Percentiles rank a stretch among this genome's conserved stretches.
Evolutionary conservation across 2,329 filamentous ascomycete genomes (phyloP).

Genomic region (Fusarium sp.): DNA sequence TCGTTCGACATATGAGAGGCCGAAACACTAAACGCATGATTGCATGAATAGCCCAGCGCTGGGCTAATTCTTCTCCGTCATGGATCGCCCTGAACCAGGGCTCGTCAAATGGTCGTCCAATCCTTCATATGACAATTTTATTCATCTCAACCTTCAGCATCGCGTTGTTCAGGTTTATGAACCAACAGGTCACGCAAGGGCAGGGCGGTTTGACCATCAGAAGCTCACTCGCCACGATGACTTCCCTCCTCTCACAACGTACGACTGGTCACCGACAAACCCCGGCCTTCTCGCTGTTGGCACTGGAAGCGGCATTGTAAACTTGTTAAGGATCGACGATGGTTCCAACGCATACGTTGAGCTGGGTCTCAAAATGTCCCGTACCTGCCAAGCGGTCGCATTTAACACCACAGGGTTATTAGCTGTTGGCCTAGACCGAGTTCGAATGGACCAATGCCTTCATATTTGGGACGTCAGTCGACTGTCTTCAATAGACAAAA

Average conservation of each 20-base stretch:
- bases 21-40: not conserved
- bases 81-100: slow-evolving; percentile 74
- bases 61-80: slow-evolving; percentile 48
- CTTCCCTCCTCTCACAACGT: slow-evolving; percentile 74
- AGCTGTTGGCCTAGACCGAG: slow-evolving; percentile 84
- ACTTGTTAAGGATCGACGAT: slow-evolving; percentile 80
- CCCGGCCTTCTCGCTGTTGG: slow-evolving; percentile 81
- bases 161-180: slow-evolving; percentile 75
- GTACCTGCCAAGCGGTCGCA: slow-evolving; percentile 85
- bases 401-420: slow-evolving; percentile 81
- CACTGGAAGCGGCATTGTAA: slow-evolving; percentile 81
- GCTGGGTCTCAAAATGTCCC: slow-evolving; percentile 80
- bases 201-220: slow-evolving; percentile 70
- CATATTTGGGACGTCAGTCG: slow-evolving; percentile 86
- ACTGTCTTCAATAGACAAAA: slow-evolving; percentile 65
- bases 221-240: slow-evolving; percentile 73
- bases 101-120: slow-evolving; percentile 78
- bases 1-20: not conserved
- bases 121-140: slow-evolving; percentile 70
- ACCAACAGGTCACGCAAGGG: slow-evolving; percentile 71
- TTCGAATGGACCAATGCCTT: slow-evolving; percentile 85
- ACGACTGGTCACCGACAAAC: slow-evolving; percentile 76
- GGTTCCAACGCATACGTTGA: slow-evolving; percentile 75
- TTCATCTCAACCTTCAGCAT: slow-evolving; percentile 76
- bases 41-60: not conserved